A percentile compares a stretch with the other conserved stretches of the same genome.
Conservation (phyloP, 2,329 filamentous ascomycete genomes). For the Exophiala aquamarina region DNA sequence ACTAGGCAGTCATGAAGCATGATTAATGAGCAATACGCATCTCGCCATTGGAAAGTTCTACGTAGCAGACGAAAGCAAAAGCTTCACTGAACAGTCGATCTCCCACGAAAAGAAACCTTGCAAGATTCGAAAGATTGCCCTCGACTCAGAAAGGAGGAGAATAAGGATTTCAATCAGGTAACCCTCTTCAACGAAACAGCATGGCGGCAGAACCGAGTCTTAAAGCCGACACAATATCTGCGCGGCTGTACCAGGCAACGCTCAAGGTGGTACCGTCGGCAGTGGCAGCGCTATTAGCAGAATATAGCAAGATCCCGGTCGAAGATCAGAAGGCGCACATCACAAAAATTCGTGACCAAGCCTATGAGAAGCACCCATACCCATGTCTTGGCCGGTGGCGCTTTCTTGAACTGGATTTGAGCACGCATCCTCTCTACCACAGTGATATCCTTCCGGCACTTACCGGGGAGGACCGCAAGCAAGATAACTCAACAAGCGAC, state of each 20-base stretch:
- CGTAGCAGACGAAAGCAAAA: too few species aligned
- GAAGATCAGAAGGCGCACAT: constrained; percentile 23
- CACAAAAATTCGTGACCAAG: constrained; percentile 26
- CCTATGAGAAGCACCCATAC: constrained; percentile 36
- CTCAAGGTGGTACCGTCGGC: constrained; percentile 14
- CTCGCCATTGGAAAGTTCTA: too few species aligned
- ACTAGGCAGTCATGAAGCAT: too few species aligned
- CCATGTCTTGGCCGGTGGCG: constrained; percentile 46
- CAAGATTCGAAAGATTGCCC: too few species aligned
- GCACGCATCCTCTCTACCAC: constrained; percentile 33
- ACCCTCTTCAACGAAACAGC: too few species aligned
- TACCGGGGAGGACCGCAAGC: background rate
- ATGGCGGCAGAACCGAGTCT: too few species aligned
- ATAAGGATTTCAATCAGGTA: too few species aligned
- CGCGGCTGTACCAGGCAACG: constrained; percentile 12
- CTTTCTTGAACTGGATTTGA: constrained; percentile 43
- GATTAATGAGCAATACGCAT: too few species aligned
- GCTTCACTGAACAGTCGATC: too few species aligned
- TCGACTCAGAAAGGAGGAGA: too few species aligned
- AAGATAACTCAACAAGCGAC: background rate
- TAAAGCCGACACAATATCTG: background rate
- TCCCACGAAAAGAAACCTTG: too few species aligned
- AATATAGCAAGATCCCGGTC: constrained; percentile 22
- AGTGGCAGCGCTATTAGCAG: constrained; percentile 18
- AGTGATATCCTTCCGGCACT: constrained; percentile 26